Evolutionary conservation across 768 basidiomycete species (phyloP), one percentile per base, ranked within the genome.

Genomic region (Clavaria fumosa): DNA sequence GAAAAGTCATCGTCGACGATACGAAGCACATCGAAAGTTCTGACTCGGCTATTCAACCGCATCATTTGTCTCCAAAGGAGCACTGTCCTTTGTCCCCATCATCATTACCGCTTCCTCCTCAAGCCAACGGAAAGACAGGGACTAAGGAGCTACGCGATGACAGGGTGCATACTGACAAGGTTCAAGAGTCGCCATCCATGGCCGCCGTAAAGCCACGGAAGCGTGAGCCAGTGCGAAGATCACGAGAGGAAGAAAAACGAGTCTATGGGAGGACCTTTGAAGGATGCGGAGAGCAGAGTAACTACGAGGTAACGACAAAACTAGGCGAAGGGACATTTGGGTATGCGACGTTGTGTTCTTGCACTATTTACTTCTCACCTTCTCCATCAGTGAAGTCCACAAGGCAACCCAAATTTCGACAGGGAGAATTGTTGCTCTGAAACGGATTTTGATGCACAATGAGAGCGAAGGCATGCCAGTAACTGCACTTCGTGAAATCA

Each of bases 271-370:
- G 70, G 39, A 55, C 54, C 11, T 83, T 89, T 48, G 58, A 61
- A 24, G 78, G 86, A 4, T 78, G 78, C 55, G 80, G 82, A 6
- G 52, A 62, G 39, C 70, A 90, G 44, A 59, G 59, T 11, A 83
- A 84, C 45, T 96, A 95, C 53, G 72, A 78, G 39, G 64, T 77
- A 10, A 78, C 79, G 28, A 79, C 77, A 2, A 95, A 96, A 58
- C 61, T 97, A 11, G 93, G 93, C 24, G 93, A 96, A 55, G 93
- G 93, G 3, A 97, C 93, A 19, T 97, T 97, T 56, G 93, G 91
- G 81, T 86, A 54, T 32, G 79, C 72, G 14, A 7, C n/a, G 30
- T 20, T 28, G 22, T 11, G 36, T 35, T 23, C 40, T 35, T 43
- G 23, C 39, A 7, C 5, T 18, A 14, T 41, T 18, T 27, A 15